Evolutionary conservation across 108 stramenopile species (phyloP), one percentile per base, ranked within the genome.

Genomic region (Skeletonema costatum): DNA sequence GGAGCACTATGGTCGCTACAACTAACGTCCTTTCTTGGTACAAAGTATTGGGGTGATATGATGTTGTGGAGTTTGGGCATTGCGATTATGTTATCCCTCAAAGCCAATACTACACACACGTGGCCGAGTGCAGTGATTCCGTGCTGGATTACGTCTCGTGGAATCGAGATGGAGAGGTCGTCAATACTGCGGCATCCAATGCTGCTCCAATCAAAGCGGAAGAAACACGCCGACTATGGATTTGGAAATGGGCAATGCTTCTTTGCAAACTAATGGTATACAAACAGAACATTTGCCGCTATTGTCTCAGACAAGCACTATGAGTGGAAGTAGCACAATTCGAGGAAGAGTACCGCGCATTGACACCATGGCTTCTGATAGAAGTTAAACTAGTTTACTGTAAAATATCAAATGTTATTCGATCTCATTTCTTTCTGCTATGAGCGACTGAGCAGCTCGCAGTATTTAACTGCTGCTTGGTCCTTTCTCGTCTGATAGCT

Each of bases 81-180:
- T 3, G 74, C 75, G 9, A 65, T 76, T 7, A 39, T 81, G 13
- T 25, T 84, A 46, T 87, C 86, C 10, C 58, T 87, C 39, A 81
- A 81, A 69, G 61, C 82, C 12, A 64, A 73, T 44, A 32, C 68
- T 42, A 59, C 31, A 2, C 74, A 63, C 44, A 76, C 83, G 19
- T 74, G 64, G n/a, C 31, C 80, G 70, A 64, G 48, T 60, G 33
- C 58, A 32, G 30, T 76, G 30, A 8, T 81, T 53, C 86, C 86
- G 11, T 87, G 86, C 64, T 87, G 30, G 80, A 87, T 53, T 73
- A 85, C 60, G 82, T 83, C 33, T 64, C 82, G 5, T 87, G 87
- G 87, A 74, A 87, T 64, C 48, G 38, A 35, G 44, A 70, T 2
- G 86, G 83, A 19, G 50, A 71, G 32, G 80, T 84, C 60, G 60